Evolutionary conservation across 768 basidiomycete genomes (phyloP).

Genomic region (Macrolepiota fuliginosa): DNA sequence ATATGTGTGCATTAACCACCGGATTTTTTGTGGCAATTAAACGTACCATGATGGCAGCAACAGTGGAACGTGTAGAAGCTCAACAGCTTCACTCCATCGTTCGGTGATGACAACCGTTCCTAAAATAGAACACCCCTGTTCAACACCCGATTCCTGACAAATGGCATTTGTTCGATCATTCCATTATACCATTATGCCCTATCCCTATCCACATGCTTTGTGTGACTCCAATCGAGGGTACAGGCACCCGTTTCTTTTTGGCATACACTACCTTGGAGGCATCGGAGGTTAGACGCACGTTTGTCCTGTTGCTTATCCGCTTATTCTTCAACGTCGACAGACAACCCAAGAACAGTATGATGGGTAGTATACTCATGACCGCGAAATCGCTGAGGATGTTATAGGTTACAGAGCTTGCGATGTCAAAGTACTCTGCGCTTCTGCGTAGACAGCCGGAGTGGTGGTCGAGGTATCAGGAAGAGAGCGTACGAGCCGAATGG

Average conservation of each 20-base stretch:
- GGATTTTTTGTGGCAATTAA: slow-evolving; percentile 3
- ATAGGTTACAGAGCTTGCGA: slow-evolving; percentile 48
- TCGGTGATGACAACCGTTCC: not conserved
- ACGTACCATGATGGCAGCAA: not conserved
- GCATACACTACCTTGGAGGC: slow-evolving; percentile 39
- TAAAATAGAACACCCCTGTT: slow-evolving; percentile 5
- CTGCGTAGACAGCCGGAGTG: slow-evolving; percentile 38
- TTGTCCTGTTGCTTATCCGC: not conserved
- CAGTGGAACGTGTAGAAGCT: not conserved
- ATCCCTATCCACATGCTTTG: not conserved
- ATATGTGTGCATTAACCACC: slow-evolving; percentile 9
- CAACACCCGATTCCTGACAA: not conserved
- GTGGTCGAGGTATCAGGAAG: slow-evolving; percentile 33
- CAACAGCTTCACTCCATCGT: not conserved
- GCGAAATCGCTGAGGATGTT: not conserved
- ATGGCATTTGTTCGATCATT: not conserved
- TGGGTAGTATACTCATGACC: not conserved
- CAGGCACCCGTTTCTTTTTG: slow-evolving; percentile 49
- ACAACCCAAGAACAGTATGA: slow-evolving; percentile 47
- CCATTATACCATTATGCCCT: slow-evolving; percentile 14
- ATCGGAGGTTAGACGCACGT: slow-evolving; percentile 36
- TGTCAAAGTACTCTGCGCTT: slow-evolving; percentile 44
- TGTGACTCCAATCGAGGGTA: slow-evolving; percentile 36
- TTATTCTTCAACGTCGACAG: slow-evolving; percentile 21
- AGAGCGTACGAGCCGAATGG: slow-evolving; percentile 30